phyloP scores from a whole-genome alignment of 345 rosid genomes.

The Angophora floribunda region DNA sequence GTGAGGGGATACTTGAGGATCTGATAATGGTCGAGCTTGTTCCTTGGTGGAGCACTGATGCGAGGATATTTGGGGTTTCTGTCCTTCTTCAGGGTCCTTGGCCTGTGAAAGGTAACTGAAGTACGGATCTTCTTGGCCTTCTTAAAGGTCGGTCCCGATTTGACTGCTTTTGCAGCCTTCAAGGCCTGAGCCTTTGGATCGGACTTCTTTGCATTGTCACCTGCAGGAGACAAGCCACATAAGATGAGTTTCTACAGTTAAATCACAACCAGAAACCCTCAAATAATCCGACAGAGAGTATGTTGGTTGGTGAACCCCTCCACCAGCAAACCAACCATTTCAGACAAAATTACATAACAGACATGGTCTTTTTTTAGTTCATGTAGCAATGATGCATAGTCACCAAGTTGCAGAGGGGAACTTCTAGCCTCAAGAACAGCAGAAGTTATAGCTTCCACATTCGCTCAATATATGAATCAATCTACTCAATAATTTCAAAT shows the following conservation, averaged over 20 bases:
- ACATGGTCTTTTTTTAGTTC: neutral
- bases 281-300: neutral
- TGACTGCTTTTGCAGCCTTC: constrained; percentile 85
- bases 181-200: constrained; percentile 86
- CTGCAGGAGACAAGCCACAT: neutral
- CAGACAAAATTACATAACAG: neutral
- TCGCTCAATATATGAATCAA: neutral
- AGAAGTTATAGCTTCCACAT: neutral
- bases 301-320: neutral
- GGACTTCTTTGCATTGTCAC: constrained; percentile 50
- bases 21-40: constrained; percentile 89
- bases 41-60: constrained; percentile 78
- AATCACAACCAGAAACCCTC: neutral
- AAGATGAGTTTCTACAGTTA: neutral
- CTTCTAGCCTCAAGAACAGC: neutral
- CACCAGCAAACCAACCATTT: neutral
- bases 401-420: neutral
- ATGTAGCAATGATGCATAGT: neutral
- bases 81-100: constrained; percentile 75
- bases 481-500: neutral
- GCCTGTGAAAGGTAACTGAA: constrained; percentile 86
- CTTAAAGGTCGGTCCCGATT: constrained; percentile 71
- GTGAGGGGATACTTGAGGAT: constrained; percentile 91
- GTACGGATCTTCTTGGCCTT: constrained; percentile 74
- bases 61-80: constrained; percentile 76